These are phyloP conservation scores for Penicillium italicum DNA, from an alignment of 2,329 filamentous ascomycete species.

Conservation along the genomic window DNA sequence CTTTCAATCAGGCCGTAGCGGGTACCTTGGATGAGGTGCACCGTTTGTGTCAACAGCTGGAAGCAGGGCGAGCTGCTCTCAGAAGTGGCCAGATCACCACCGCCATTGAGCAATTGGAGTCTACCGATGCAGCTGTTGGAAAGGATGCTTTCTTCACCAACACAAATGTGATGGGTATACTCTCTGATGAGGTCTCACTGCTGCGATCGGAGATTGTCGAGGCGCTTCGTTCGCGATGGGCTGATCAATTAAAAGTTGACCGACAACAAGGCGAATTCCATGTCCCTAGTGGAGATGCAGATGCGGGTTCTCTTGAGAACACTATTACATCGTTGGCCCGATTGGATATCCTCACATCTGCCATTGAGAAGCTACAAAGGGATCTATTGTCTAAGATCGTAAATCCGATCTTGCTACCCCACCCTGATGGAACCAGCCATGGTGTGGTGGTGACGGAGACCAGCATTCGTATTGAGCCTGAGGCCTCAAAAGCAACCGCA, in stretches of 20 bases:
- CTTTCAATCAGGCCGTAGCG: constrained; percentile 55
- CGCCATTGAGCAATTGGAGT: constrained; percentile 49
- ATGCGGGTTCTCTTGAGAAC: constrained; percentile 31
- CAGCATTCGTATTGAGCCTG: constrained; percentile 27
- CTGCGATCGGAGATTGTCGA: constrained; percentile 65
- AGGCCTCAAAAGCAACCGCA: constrained; percentile 26
- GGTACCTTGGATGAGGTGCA: constrained; percentile 51
- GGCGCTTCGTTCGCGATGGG: constrained; percentile 68
- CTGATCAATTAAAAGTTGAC: constrained; percentile 62
- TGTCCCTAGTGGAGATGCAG: constrained; percentile 50
- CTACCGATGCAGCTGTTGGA: constrained; percentile 35
- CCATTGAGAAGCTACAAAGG: constrained; percentile 33
- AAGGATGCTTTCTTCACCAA: constrained; percentile 31
- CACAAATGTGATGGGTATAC: constrained; percentile 49
- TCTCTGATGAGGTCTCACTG: constrained; percentile 63
- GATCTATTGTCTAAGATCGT: constrained; percentile 32
- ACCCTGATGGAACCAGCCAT: constrained; percentile 23
- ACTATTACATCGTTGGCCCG: constrained; percentile 32
- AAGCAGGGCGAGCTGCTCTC: constrained; percentile 46
- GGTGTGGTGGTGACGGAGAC: constrained; percentile 27
- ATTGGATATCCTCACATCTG: constrained; percentile 31
- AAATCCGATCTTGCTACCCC: constrained; percentile 32
- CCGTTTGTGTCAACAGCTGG: constrained; percentile 49
- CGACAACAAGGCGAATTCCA: constrained; percentile 52
- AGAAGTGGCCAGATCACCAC: constrained; percentile 44